phyloP scores from a whole-genome alignment of 2,329 filamentous ascomycete species.

The Colletotrichum aenigma region DNA sequence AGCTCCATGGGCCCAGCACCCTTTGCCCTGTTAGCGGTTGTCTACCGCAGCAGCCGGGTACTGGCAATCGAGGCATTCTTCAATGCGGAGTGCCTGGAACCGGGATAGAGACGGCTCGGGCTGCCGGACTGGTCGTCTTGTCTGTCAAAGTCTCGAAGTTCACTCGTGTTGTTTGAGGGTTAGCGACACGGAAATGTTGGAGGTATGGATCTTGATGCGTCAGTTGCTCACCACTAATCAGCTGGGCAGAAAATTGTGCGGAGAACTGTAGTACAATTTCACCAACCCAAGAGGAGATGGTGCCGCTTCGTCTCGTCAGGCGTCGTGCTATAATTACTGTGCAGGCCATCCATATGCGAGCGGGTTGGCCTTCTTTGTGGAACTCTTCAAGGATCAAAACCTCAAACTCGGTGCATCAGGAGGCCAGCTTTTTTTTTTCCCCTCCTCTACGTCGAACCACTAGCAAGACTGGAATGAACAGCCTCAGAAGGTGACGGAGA shows the following conservation, averaged over 20 bases:
- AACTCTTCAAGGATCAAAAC: background rate
- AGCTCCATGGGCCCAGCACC: conserved; percentile 11
- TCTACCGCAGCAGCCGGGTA: background rate
- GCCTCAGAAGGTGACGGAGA: background rate
- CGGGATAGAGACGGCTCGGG: background rate
- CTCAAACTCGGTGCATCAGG: background rate
- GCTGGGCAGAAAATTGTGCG: background rate
- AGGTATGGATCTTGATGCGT: background rate
- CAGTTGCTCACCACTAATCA: background rate
- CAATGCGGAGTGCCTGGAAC: background rate
- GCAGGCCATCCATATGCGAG: background rate
- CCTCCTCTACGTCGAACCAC: background rate
- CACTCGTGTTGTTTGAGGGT: background rate
- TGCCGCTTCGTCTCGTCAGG: background rate
- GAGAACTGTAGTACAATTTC: background rate
- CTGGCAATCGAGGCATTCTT: background rate
- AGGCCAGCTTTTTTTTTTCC: background rate
- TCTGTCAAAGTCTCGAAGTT: background rate
- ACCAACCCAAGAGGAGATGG: background rate
- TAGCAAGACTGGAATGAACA: background rate
- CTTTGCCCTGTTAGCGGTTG: background rate
- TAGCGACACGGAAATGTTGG: background rate
- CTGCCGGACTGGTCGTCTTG: background rate
- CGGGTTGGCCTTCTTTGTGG: background rate
- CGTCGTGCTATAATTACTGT: background rate